Evolutionary conservation across 768 basidiomycete genomes (phyloP), one percentile per base, ranked within the genome.

Genomic region (Aureoboletus auriporus): DNA sequence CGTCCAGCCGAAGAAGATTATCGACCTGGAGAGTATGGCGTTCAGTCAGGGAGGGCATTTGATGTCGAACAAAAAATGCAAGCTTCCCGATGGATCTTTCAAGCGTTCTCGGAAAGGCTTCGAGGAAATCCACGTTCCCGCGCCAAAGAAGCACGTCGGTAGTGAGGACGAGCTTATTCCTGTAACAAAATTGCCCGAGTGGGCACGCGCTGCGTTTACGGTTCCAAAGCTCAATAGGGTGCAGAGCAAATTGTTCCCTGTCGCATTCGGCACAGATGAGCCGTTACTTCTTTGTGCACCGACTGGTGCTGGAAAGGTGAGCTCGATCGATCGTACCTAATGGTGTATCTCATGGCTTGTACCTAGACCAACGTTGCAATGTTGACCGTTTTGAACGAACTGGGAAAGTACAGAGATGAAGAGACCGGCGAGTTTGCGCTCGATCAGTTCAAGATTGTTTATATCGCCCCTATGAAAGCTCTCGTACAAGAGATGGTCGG

Each of bases 31-130:
- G 59, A 80, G 82, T 50, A 88, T 98, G 86, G 86, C 90, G n/a
- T 99, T 99, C 70, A 83, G 83, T 39, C 93, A 97, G 60, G 96
- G 94, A 20, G 93, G 91, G 0, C 94, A 97, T 52, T 72, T 97
- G 52, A 99, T 98, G 95, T 91, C 91, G 13, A 97, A 98, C 74
- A 97, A 97, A 71, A 97, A 97, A 71, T 90, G 88, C 71, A 96
- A 94, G 65, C 83, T 98, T 4, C 96, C 96, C 0, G 93, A 96
- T 35, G 96, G 96, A 5, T 96, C 93, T 13, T 94, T 97, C 78
- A 98, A 98, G 71, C 86, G 95, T 39, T 80, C 89, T 14, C 85
- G 87, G 69, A 99, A 99, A 67, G 93, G 96, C 1, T 97, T 89
- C 65, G 96, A 98, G 65, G 96, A 99, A 67, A 94, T 99, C 29